Percentiles rank a stretch among this genome's conserved stretches.
Conservation (phyloP, 441 rosid genomes). For the Lepidium campestre region DNA sequence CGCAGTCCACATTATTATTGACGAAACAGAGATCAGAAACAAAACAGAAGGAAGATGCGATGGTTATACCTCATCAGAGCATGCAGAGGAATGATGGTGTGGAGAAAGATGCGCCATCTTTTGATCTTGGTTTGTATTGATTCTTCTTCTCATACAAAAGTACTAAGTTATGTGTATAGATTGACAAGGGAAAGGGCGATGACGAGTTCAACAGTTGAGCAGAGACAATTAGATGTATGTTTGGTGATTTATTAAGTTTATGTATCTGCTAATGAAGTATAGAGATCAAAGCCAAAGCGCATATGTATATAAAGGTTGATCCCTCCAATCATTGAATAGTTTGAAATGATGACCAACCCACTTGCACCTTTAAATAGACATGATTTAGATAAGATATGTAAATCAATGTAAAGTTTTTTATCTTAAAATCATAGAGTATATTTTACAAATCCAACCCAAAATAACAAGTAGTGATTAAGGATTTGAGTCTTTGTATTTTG, state of each 20-base stretch:
- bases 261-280: background rate
- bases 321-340: background rate
- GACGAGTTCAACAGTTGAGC: background rate
- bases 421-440: too few relatives aligned
- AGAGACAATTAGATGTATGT: background rate
- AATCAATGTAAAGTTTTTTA: too few relatives aligned
- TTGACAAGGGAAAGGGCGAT: background rate
- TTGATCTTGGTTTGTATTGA: conserved; percentile 84
- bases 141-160: background rate
- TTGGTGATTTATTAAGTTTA: background rate
- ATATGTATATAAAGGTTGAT: background rate
- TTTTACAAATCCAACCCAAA: too few relatives aligned
- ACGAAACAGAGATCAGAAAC: conserved; percentile 36
- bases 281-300: background rate
- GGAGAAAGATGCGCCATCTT: conserved; percentile 49
- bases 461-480: too few relatives aligned
- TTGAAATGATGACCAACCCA: background rate
- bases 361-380: background rate
- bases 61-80: conserved; percentile 10
- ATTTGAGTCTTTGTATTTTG: too few relatives aligned
- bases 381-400: too few relatives aligned
- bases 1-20: conserved; percentile 61
- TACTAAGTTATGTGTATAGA: conserved; percentile 5
- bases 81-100: conserved; percentile 20
- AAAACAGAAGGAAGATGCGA: conserved; percentile 26